Percentiles rank a stretch among this genome's conserved stretches.
These are phyloP conservation scores for Acorus calamus DNA, from an alignment of 106 monocot genomes.

Conservation along the genomic window DNA sequence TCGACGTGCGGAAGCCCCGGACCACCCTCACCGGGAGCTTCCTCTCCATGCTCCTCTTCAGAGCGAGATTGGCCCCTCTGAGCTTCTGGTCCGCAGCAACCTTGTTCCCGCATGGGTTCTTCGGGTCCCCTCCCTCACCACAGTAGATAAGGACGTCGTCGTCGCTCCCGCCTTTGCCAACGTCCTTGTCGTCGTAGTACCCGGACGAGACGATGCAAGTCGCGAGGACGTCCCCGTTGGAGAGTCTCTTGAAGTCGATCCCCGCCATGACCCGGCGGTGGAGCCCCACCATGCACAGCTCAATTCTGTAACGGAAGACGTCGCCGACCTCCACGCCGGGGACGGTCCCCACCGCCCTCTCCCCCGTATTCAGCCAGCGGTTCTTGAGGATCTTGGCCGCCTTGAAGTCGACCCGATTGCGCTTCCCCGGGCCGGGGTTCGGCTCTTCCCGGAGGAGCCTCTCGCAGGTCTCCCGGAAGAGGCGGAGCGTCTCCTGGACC, in stretches of 20 bases:
- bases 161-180: neutral
- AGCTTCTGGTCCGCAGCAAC: constrained; percentile 20
- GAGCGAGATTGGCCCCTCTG: constrained; percentile 35
- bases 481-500: constrained; percentile 5
- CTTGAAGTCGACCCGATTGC: constrained; percentile 11
- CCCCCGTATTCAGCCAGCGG: neutral
- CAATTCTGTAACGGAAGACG: constrained; percentile 38
- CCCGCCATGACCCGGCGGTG: constrained; percentile 23
- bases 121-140: constrained; percentile 12
- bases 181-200: constrained; percentile 9
- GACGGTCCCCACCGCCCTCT: constrained; percentile 27
- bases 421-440: neutral
- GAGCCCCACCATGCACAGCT: constrained; percentile 49
- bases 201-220: constrained; percentile 43
- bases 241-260: constrained; percentile 26
- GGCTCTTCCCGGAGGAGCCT: constrained; percentile 13
- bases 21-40: constrained; percentile 50
- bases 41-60: constrained; percentile 46
- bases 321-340: constrained; percentile 66
- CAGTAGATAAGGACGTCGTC: constrained; percentile 37
- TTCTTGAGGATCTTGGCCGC: constrained; percentile 34
- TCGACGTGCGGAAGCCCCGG: constrained; percentile 11
- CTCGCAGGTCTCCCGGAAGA: constrained; percentile 25
- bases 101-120: neutral
- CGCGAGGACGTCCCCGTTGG: constrained; percentile 22